Evolutionary conservation across 1,284 basidiomycete species (phyloP).

Genomic region (Boletus hoseneyae): DNA sequence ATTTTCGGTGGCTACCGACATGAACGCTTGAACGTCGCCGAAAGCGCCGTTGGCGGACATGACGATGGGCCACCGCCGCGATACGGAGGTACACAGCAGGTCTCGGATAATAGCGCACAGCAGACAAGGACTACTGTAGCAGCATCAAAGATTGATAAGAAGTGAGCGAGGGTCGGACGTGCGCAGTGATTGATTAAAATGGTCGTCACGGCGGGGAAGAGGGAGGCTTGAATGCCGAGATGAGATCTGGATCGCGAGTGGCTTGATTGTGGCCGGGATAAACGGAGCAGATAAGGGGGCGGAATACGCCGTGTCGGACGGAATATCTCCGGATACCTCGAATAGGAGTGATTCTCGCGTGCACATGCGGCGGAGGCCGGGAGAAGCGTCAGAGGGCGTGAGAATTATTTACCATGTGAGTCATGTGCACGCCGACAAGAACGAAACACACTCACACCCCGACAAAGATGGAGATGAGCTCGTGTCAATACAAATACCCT

Average conservation of each 20-base stretch:
- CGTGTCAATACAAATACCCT: slow-evolving; percentile 7
- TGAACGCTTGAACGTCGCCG: too few relatives aligned
- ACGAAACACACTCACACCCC: slow-evolving; percentile 5
- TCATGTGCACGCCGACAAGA: neutral
- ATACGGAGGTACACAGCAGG: too few relatives aligned
- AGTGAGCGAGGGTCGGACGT: too few relatives aligned
- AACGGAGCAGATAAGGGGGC: slow-evolving; percentile 12
- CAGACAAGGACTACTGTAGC: too few relatives aligned
- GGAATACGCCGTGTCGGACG: slow-evolving; percentile 23
- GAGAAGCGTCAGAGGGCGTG: neutral
- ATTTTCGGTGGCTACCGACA: too few relatives aligned
- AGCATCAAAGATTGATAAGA: too few relatives aligned
- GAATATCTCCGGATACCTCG: slow-evolving; percentile 19
- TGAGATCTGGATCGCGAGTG: neutral
- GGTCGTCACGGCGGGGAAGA: too few relatives aligned
- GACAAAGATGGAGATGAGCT: slow-evolving; percentile 18
- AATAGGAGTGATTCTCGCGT: slow-evolving; percentile 18
- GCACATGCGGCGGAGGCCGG: slow-evolving; percentile 6
- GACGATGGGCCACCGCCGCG: too few relatives aligned
- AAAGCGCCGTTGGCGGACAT: too few relatives aligned
- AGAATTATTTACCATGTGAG: neutral
- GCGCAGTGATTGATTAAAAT: neutral
- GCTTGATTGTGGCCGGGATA: slow-evolving; percentile 17
- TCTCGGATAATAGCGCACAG: too few relatives aligned
- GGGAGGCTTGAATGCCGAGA: neutral